These are phyloP conservation scores for Alternaria angustiovoidea DNA, from an alignment of 2,329 filamentous ascomycete genomes.

Conservation along the genomic window DNA sequence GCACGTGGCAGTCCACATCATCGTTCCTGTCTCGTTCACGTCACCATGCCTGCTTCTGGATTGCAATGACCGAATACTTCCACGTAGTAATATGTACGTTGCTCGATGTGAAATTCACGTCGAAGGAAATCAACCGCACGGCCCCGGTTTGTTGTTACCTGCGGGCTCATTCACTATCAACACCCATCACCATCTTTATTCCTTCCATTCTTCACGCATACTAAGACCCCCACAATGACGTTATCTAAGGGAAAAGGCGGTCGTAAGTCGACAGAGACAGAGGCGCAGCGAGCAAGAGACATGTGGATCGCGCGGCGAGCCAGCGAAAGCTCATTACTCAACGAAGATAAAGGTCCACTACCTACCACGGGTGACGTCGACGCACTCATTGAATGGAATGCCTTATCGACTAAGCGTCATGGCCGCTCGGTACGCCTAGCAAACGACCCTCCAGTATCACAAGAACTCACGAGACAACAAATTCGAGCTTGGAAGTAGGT, in stretches of 20 bases:
- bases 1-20: neutral
- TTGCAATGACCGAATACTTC: neutral
- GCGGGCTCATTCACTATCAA: fast-evolving
- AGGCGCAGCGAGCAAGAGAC: neutral
- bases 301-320: neutral
- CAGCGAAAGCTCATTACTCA: neutral
- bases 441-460: neutral
- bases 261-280: neutral
- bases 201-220: fast-evolving
- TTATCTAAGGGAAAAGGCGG: neutral
- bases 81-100: neutral
- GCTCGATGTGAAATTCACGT: neutral
- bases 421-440: no score
- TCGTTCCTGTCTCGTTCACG: neutral
- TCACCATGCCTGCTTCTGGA: neutral
- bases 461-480: neutral
- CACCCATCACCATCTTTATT: neutral
- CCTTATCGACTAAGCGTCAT: neutral
- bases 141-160: neutral
- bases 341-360: neutral
- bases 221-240: neutral
- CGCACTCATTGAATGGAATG: neutral
- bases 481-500: conserved; percentile 3
- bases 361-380: neutral
- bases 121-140: neutral